phyloP scores from a whole-genome alignment of 2,329 filamentous ascomycete species.

The Setomelanomma holmii region DNA sequence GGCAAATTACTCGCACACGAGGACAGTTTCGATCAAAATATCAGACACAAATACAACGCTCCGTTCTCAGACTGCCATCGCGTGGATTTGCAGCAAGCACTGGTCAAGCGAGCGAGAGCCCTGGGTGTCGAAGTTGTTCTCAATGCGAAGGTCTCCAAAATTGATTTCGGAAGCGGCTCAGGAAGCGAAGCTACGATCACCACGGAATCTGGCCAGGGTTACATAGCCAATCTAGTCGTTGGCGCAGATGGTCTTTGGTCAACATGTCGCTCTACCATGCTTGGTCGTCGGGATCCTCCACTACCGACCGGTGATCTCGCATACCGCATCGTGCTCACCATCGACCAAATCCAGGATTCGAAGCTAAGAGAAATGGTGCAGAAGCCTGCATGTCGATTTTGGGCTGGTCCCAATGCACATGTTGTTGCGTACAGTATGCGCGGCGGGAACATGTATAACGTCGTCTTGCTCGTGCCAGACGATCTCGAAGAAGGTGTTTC shows the following conservation, averaged over 20 bases:
- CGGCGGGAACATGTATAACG: constrained; percentile 66
- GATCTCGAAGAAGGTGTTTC: constrained; percentile 63
- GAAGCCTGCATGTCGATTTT: constrained; percentile 64
- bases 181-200: constrained; percentile 47
- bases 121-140: constrained; percentile 62
- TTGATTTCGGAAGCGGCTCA: constrained; percentile 55
- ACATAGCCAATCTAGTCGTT: constrained; percentile 64
- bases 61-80: constrained; percentile 69
- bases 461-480: constrained; percentile 71
- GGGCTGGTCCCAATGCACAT: constrained; percentile 69
- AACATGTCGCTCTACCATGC: constrained; percentile 54
- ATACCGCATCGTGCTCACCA: constrained; percentile 65
- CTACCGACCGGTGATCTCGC: constrained; percentile 68
- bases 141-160: constrained; percentile 54
- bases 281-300: constrained; percentile 24
- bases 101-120: constrained; percentile 60
- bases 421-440: constrained; percentile 69
- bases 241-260: constrained; percentile 72
- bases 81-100: constrained; percentile 64
- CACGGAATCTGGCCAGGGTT: constrained; percentile 50
- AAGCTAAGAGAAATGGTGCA: constrained; percentile 61
- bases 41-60: constrained; percentile 61
- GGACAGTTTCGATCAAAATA: constrained; percentile 60
- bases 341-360: constrained; percentile 60
- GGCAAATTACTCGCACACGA: constrained; percentile 58